Percentiles rank a stretch among this genome's conserved stretches.
These are phyloP conservation scores for Gillenia trifoliata DNA, from an alignment of 306 rosid genomes.

Conservation along the genomic window DNA sequence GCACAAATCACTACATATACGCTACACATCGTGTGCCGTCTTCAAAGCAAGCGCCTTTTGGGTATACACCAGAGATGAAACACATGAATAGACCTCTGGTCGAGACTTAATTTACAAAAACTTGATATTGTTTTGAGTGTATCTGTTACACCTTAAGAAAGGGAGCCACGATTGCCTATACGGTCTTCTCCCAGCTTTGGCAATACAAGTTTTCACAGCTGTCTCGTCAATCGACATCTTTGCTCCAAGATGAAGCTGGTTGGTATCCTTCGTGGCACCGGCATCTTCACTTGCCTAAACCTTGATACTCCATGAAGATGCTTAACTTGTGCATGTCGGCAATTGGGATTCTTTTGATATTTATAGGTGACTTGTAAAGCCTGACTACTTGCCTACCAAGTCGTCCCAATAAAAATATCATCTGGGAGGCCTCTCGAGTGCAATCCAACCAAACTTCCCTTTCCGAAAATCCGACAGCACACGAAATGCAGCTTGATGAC, in stretches of 20 bases:
- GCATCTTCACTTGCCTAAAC: neutral
- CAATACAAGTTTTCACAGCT: neutral
- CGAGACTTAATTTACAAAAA: neutral
- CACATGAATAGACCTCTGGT: neutral
- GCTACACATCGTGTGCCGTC: too few relatives aligned
- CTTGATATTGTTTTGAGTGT: neutral
- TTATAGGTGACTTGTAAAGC: neutral
- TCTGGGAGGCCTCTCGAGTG: conserved; percentile 82
- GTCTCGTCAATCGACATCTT: neutral
- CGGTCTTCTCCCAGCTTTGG: neutral
- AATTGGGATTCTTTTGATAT: conserved; percentile 10
- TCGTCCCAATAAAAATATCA: conserved; percentile 19
- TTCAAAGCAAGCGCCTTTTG: neutral
- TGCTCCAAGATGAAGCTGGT: neutral
- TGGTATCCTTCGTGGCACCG: neutral
- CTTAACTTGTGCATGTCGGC: neutral
- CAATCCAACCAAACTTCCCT: conserved; percentile 87
- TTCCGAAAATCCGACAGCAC: conserved; percentile 79
- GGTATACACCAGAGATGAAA: neutral
- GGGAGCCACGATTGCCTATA: neutral
- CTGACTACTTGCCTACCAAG: conserved; percentile 5
- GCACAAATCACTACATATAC: too few relatives aligned
- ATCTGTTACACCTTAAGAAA: neutral
- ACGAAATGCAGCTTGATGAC: conserved; percentile 77
- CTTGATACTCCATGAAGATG: neutral